These are phyloP conservation scores for Annona cherimola DNA, from an alignment of 164 flowering plant genomes.

Conservation along the genomic window DNA sequence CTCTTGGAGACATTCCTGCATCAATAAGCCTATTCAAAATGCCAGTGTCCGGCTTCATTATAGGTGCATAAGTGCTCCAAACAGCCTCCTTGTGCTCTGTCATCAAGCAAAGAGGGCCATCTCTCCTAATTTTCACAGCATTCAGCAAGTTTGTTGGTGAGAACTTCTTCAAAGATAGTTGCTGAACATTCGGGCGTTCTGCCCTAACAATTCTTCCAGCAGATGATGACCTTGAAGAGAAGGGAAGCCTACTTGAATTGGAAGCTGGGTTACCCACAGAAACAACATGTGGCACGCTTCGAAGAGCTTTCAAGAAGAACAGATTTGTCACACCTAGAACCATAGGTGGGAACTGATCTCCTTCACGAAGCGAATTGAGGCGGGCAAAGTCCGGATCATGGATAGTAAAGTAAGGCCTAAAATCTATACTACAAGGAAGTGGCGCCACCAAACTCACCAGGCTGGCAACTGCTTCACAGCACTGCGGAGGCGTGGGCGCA, in stretches of 20 bases:
- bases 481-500: slow-evolving; percentile 94
- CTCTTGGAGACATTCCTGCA: slow-evolving; percentile 89
- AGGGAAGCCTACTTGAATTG: slow-evolving; percentile 45
- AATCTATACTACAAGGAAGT: slow-evolving; percentile 74
- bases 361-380: slow-evolving; percentile 73
- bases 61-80: slow-evolving; percentile 79
- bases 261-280: slow-evolving; percentile 81
- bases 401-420: slow-evolving; percentile 95
- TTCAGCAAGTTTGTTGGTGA: slow-evolving; percentile 73
- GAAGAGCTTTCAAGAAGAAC: slow-evolving; percentile 88
- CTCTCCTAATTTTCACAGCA: slow-evolving; percentile 86
- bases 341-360: slow-evolving; percentile 77
- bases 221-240: slow-evolving; percentile 35
- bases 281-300: slow-evolving; percentile 73
- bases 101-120: slow-evolving; percentile 96
- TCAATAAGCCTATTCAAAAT: slow-evolving; percentile 90
- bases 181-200: slow-evolving; percentile 51
- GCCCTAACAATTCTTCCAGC: slow-evolving; percentile 45
- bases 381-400: slow-evolving; percentile 81
- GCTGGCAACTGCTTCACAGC: slow-evolving; percentile 95
- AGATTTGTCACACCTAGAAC: slow-evolving; percentile 94
- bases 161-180: slow-evolving; percentile 69
- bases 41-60: slow-evolving; percentile 89
- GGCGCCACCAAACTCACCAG: slow-evolving; percentile 96
- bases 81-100: slow-evolving; percentile 93